phyloP scores from a whole-genome alignment of 345 rosid genomes.

The Populus nigra region DNA sequence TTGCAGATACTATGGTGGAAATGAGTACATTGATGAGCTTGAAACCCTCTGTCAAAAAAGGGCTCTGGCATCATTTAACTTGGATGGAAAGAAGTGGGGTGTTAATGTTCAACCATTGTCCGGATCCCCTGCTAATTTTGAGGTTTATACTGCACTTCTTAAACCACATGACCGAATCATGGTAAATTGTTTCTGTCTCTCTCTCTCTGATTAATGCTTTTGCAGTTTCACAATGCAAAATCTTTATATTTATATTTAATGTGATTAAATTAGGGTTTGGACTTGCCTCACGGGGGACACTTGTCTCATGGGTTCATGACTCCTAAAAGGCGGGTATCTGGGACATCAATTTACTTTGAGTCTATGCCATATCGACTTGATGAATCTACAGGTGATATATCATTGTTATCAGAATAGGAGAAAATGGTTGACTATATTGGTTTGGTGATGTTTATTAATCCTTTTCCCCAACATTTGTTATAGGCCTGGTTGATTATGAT shows the following conservation, averaged over 20 bases:
- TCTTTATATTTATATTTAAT: constrained; percentile 1
- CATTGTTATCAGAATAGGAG: constrained; percentile 4
- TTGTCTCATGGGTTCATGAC: constrained; percentile 98
- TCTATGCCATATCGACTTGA: constrained; percentile 95
- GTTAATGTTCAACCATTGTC: constrained; percentile 95
- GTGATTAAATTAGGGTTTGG: constrained; percentile 58
- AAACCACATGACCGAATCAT: constrained; percentile 87
- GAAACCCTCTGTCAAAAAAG: constrained; percentile 85
- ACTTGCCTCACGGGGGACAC: constrained; percentile 92
- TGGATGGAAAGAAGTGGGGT: constrained; percentile 79
- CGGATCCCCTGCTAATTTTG: constrained; percentile 97
- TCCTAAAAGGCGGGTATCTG: constrained; percentile 86
- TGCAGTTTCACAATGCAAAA: constrained; percentile 7
- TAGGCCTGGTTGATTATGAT: constrained; percentile 81
- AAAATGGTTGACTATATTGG: background rate
- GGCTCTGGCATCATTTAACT: constrained; percentile 74
- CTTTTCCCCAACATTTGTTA: constrained; percentile 19
- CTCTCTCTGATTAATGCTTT: background rate
- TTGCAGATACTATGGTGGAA: constrained; percentile 89
- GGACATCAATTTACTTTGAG: constrained; percentile 89
- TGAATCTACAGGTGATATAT: constrained; percentile 69
- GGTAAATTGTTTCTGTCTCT: constrained; percentile 33
- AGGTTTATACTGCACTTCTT: constrained; percentile 85
- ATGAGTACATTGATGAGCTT: constrained; percentile 80
- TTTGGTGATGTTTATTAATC: constrained; percentile 5